Evolutionary conservation across 2,329 filamentous ascomycete genomes (phyloP).

Genomic region (Sporothrix globosa): DNA sequence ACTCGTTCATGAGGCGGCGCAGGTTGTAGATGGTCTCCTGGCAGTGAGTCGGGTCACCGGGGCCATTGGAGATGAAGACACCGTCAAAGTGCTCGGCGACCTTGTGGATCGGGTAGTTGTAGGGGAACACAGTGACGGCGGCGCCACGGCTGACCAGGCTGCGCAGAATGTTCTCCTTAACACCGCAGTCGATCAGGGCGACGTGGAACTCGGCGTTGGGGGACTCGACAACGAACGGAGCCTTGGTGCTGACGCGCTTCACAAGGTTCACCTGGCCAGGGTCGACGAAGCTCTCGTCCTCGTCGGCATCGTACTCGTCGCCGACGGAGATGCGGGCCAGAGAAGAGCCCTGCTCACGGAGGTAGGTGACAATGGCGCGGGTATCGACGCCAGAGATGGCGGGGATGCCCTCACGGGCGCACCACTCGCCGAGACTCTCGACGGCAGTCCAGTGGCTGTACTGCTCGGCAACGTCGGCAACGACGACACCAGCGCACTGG

Average conservation of each 20-base stretch:
- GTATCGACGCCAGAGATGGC: constrained; percentile 97
- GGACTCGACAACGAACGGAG: constrained; percentile 92
- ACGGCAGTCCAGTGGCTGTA: constrained; percentile 99
- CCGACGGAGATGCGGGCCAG: constrained; percentile 92
- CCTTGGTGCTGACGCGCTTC: constrained; percentile 95
- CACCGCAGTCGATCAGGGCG: constrained; percentile 94
- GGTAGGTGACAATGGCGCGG: constrained; percentile 90
- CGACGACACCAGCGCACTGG: constrained; percentile 92
- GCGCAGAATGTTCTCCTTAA: constrained; percentile 99
- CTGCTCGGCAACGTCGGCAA: constrained; percentile 87
- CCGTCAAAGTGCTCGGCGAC: constrained; percentile 97
- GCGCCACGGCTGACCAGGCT: constrained; percentile 90
- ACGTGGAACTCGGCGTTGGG: constrained; percentile 83
- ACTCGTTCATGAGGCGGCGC: constrained; percentile 84
- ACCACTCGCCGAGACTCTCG: constrained; percentile 91
- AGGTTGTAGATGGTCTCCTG: constrained; percentile 93
- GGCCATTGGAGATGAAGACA: constrained; percentile 98
- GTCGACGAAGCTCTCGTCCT: constrained; percentile 95
- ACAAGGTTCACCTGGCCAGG: constrained; percentile 97
- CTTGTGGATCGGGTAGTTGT: constrained; percentile 97
- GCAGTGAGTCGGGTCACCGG: constrained; percentile 96
- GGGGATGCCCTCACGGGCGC: constrained; percentile 91
- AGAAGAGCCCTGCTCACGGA: constrained; percentile 95
- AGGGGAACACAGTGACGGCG: constrained; percentile 92
- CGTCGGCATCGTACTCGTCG: constrained; percentile 97